These are phyloP conservation scores for Ophiostoma novo-ulmi DNA, from an alignment of 2,329 filamentous ascomycete species.

Conservation along the genomic window DNA sequence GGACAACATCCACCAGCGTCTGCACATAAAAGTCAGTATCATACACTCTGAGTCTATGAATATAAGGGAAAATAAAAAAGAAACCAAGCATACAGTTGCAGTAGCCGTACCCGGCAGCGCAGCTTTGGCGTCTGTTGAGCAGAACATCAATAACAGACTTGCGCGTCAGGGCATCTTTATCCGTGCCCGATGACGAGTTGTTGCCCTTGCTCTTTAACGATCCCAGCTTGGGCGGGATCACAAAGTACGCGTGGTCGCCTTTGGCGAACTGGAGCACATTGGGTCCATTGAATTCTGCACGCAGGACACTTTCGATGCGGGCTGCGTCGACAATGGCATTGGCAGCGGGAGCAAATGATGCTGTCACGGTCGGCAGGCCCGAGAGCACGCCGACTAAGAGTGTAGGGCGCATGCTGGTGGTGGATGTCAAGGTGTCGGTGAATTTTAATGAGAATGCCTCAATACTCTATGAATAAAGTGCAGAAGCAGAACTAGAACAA, in stretches of 20 bases:
- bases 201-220: neutral
- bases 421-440: neutral
- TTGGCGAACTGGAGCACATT: neutral
- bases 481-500: too few species aligned
- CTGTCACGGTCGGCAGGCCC: neutral
- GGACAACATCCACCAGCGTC: neutral
- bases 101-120: neutral
- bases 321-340: neutral
- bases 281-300: neutral
- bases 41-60: neutral
- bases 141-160: neutral
- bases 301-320: neutral
- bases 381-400: neutral
- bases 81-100: neutral
- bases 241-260: neutral
- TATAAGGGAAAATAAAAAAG: neutral
- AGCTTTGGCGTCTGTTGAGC: neutral
- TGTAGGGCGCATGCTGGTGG: neutral
- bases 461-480: too few species aligned
- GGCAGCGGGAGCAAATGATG: neutral
- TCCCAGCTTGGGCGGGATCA: neutral
- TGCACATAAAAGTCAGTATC: neutral
- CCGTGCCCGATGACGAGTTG: neutral
- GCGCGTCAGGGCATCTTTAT: neutral
- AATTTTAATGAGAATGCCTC: neutral